Evolutionary conservation across 2,329 filamentous ascomycete species (phyloP).

Genomic region (Colletotrichum sp.): DNA sequence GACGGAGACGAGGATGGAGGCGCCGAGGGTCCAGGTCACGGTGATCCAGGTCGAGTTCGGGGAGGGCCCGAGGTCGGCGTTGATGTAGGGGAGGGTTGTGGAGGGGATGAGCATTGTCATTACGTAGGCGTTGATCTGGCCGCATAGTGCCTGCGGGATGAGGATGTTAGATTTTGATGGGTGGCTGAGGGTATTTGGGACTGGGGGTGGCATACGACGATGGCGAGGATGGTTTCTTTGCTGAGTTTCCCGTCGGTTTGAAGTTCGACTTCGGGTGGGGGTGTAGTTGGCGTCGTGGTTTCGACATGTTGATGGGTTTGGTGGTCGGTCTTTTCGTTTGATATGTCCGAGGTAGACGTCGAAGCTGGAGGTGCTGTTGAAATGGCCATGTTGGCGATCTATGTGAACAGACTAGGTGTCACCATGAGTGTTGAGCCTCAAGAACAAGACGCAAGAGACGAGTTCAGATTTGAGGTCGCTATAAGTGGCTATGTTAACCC

Average conservation of each 20-base stretch:
- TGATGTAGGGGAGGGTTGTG: conserved; percentile 35
- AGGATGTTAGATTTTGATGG: not conserved
- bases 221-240: not conserved
- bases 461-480: not conserved
- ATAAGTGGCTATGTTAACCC: not conserved
- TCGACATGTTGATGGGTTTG: not conserved
- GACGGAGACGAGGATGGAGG: conserved; percentile 36
- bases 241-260: not conserved
- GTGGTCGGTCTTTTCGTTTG: not conserved
- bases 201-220: accelerated
- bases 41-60: conserved; percentile 39
- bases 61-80: conserved; percentile 36
- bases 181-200: accelerated
- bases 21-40: conserved; percentile 34
- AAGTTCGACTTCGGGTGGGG: not conserved
- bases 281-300: not conserved
- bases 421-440: not conserved
- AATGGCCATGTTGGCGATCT: not conserved
- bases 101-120: conserved; percentile 39
- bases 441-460: not conserved
- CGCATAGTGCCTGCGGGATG: conserved; percentile 16
- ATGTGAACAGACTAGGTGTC: not conserved
- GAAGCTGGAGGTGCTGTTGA: not conserved
- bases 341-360: not conserved
- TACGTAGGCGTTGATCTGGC: conserved; percentile 34